Evolutionary conservation across 768 basidiomycete genomes (phyloP), one percentile per base, ranked within the genome.

Genomic region (Termitomyces titanicus): DNA sequence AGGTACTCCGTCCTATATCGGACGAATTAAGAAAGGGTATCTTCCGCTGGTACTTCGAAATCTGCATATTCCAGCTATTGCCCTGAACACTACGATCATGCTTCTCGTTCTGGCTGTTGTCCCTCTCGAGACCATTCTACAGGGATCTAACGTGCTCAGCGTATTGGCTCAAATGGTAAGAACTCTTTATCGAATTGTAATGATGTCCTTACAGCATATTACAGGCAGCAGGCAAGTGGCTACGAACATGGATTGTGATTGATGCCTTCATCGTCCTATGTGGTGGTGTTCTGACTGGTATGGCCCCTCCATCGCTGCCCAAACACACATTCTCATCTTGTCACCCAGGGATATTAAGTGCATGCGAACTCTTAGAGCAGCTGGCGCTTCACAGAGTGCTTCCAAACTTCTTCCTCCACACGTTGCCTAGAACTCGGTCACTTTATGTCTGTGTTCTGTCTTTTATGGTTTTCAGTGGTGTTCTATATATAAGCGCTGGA

Each of bases 201-300:
- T 22, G 15, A 10, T 13, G 12, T 35, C 33, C 22, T 52, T 31
- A 54, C 11, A 38, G 47, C 35, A 47, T 17, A 18, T 54, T 54
- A 38, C 38, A 85, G 85, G 74, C 73, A 1, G 83, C 79, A 0
- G 85, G 85, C 1, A 69, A 64, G 13, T 89, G 86, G 86, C 63
- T 91, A 22, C 72, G 85, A 15, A 75, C 74, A 12, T 81, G 80
- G 75, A 72, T 88, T 11, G 85, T 83, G 0, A 74, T 81, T 0
- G 88, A 92, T 60, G 85, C 87, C 3, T 75, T 85, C 43, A 65
- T 86, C n/a, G 88, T 89, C 13, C 75, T 91, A 2, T 86, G 83
- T 53, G 88, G 85, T 2, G 87, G 86, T 1, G 82, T 89, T 25
- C 72, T 90, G 8, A 84, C 86, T 38, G 88, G 88, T 77, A 61